phyloP scores from a whole-genome alignment of 306 rosid species.

The Cotoneaster glaucophyllus region DNA sequence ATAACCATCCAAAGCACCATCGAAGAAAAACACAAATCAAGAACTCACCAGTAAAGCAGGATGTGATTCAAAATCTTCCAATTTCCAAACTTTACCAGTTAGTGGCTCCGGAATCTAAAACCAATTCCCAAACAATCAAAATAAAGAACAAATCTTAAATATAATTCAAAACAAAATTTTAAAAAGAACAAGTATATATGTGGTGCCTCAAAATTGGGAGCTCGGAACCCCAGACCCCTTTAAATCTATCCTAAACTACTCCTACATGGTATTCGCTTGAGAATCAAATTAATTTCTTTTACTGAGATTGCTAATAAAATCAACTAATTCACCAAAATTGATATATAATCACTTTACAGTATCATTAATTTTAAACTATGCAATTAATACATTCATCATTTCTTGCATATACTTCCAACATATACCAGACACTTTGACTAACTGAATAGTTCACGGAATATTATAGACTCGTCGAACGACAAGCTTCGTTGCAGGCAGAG shows the following conservation, averaged over 20 bases:
- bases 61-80: constrained; percentile 77
- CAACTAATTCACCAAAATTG: background rate
- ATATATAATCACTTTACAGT: background rate
- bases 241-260: constrained; percentile 56
- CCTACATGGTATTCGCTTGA: too few species aligned
- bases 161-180: background rate
- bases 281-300: constrained; percentile 21
- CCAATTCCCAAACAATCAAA: background rate
- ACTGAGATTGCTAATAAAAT: background rate
- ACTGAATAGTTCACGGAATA: too few species aligned
- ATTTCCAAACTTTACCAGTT: constrained; percentile 71
- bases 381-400: background rate
- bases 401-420: too few species aligned
- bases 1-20: background rate
- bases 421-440: too few species aligned
- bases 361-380: background rate
- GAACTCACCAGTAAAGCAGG: constrained; percentile 83
- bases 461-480: too few species aligned
- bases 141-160: background rate
- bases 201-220: constrained; percentile 74
- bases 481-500: too few species aligned
- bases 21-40: too few species aligned
- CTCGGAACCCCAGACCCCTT: constrained; percentile 65
- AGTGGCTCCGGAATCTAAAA: constrained; percentile 83
- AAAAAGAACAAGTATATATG: background rate